A percentile compares a stretch with the other conserved stretches of the same genome.
Evolutionary conservation across 345 rosid species (phyloP).

Genomic region (Brassica napus): DNA sequence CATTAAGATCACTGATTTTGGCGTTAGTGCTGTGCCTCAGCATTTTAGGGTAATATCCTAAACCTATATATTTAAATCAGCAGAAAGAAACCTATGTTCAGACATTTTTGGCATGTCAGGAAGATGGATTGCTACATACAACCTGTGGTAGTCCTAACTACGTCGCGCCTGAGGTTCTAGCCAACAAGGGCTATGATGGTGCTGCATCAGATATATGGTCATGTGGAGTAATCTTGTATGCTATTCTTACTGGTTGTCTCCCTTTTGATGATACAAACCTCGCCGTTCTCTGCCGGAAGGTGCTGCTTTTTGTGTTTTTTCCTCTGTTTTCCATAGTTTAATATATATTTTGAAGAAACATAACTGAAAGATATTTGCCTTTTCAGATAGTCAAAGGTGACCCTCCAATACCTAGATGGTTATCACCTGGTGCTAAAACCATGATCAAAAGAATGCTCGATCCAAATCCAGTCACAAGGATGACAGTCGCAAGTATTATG

Average conservation of each 20-base stretch:
- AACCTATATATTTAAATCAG: conserved; percentile 20
- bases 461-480: conserved; percentile 69
- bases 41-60: conserved; percentile 64
- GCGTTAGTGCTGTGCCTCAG: conserved; percentile 86
- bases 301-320: conserved; percentile 6
- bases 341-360: conserved; percentile 14
- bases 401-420: conserved; percentile 75
- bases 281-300: conserved; percentile 82
- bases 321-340: conserved; percentile 9
- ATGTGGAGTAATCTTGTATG: conserved; percentile 92
- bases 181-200: conserved; percentile 85
- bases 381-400: conserved; percentile 81
- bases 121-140: conserved; percentile 82
- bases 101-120: conserved; percentile 42
- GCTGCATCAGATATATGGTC: conserved; percentile 92
- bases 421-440: conserved; percentile 69
- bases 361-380: not conserved
- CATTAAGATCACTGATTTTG: conserved; percentile 89
- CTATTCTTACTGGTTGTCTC: conserved; percentile 74
- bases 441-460: conserved; percentile 77
- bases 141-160: conserved; percentile 96
- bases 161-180: conserved; percentile 87
- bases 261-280: conserved; percentile 92
- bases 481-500: conserved; percentile 60
- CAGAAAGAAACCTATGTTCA: conserved; percentile 23